Percentiles rank a stretch among this genome's conserved stretches.
Evolutionary conservation across 768 basidiomycete genomes (phyloP).

Genomic region (Tephrocybe rancida): DNA sequence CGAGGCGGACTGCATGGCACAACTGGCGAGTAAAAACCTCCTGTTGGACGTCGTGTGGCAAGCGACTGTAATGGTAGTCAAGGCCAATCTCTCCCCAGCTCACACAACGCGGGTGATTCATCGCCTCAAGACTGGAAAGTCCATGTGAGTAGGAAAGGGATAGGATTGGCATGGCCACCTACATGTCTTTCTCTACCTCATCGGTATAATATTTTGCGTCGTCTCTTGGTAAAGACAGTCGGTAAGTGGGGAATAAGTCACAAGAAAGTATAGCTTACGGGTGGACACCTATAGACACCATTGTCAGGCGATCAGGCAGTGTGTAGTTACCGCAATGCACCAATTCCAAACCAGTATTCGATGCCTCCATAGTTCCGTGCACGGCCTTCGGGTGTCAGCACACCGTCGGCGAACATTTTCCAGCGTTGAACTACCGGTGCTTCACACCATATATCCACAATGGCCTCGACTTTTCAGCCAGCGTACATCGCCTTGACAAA

Average conservation of each 20-base stretch:
- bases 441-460: slow-evolving; percentile 92
- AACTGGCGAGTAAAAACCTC: slow-evolving; percentile 71
- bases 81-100: slow-evolving; percentile 90
- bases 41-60: slow-evolving; percentile 70
- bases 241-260: background rate
- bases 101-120: slow-evolving; percentile 80
- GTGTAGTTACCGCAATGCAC: slow-evolving; percentile 36
- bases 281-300: slow-evolving; percentile 60
- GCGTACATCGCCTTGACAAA: slow-evolving; percentile 67
- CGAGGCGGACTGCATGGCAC: slow-evolving; percentile 61
- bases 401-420: slow-evolving; percentile 76
- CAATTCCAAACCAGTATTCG: slow-evolving; percentile 85
- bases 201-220: slow-evolving; percentile 72
- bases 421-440: slow-evolving; percentile 65
- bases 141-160: background rate
- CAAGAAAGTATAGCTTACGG: slow-evolving; percentile 47
- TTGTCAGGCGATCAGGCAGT: slow-evolving; percentile 1
- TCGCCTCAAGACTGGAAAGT: slow-evolving; percentile 65
- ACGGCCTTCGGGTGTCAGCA: slow-evolving; percentile 50
- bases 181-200: slow-evolving; percentile 71
- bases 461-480: slow-evolving; percentile 57
- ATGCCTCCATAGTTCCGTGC: slow-evolving; percentile 62
- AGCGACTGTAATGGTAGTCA: slow-evolving; percentile 83
- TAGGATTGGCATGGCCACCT: slow-evolving; percentile 20
- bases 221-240: slow-evolving; percentile 44